These are phyloP conservation scores for Aspergillus eucalypticola DNA, from an alignment of 2,329 filamentous ascomycete genomes.

Conservation along the genomic window DNA sequence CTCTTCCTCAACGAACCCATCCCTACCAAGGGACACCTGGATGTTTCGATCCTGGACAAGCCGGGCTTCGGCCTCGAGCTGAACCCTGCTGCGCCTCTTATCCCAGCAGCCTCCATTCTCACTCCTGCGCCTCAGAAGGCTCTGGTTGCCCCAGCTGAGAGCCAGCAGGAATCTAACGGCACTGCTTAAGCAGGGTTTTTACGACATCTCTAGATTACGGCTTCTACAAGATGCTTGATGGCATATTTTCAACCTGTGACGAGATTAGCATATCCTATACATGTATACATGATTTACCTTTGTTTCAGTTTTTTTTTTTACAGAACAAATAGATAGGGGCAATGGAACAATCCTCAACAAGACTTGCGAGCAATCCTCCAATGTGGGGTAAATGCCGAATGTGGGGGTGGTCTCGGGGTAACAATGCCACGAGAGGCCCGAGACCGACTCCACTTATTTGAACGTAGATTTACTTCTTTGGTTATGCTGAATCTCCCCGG, in stretches of 20 bases:
- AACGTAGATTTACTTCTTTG: neutral
- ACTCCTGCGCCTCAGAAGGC: constrained; percentile 60
- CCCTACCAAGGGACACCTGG: constrained; percentile 77
- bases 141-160: constrained; percentile 39
- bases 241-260: constrained; percentile 8
- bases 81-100: constrained; percentile 77
- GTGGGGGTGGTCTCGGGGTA: constrained; percentile 27
- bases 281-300: constrained; percentile 9
- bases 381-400: constrained; percentile 22
- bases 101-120: constrained; percentile 72
- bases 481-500: neutral
- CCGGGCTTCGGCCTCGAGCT: constrained; percentile 88
- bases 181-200: constrained; percentile 3
- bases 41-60: constrained; percentile 77
- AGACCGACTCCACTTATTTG: constrained; percentile 12
- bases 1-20: constrained; percentile 90
- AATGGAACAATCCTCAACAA: neutral
- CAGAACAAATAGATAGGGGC: neutral
- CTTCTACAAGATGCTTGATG: constrained; percentile 1
- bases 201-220: neutral
- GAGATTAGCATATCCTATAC: constrained; percentile 1
- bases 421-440: constrained; percentile 33
- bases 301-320: neutral
- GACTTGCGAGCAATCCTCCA: neutral
- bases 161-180: constrained; percentile 26